A percentile compares a stretch with the other conserved stretches of the same genome.
Evolutionary conservation across 441 rosid genomes (phyloP).

Genomic region (Populus tomentosa): DNA sequence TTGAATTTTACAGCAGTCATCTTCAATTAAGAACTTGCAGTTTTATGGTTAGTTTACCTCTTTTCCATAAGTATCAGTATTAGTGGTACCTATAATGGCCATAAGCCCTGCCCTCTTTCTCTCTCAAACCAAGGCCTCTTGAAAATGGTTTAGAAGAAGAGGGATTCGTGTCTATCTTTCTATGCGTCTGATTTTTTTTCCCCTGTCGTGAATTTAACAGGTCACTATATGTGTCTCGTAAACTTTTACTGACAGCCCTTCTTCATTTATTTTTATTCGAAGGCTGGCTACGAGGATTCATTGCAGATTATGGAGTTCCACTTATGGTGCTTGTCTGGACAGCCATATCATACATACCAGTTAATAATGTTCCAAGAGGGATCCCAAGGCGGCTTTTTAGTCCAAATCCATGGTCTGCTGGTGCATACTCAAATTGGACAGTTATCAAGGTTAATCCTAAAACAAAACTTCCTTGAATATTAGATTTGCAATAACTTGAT

Average conservation of each 20-base stretch:
- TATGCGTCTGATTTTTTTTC: neutral
- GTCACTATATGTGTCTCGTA: neutral
- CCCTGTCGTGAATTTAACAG: neutral
- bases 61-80: neutral
- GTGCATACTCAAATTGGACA: slow-evolving; percentile 79
- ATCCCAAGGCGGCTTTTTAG: slow-evolving; percentile 78
- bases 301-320: slow-evolving; percentile 80
- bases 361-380: slow-evolving; percentile 60
- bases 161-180: neutral
- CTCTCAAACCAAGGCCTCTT: neutral
- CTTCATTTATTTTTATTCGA: neutral
- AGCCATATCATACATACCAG: slow-evolving; percentile 64
- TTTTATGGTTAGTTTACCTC: slow-evolving; percentile 6
- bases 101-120: neutral
- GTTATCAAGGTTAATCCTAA: slow-evolving; percentile 52
- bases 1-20: neutral
- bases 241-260: slow-evolving; percentile 3
- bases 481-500: slow-evolving; percentile 3
- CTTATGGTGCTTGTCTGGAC: slow-evolving; percentile 79
- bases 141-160: neutral
- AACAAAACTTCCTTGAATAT: slow-evolving; percentile 11
- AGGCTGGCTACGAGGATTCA: slow-evolving; percentile 71
- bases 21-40: neutral
- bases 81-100: neutral
- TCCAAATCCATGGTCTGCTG: slow-evolving; percentile 85